Conservation (phyloP, 2,329 filamentous ascomycete genomes). For the Leptodontidium sp. region DNA sequence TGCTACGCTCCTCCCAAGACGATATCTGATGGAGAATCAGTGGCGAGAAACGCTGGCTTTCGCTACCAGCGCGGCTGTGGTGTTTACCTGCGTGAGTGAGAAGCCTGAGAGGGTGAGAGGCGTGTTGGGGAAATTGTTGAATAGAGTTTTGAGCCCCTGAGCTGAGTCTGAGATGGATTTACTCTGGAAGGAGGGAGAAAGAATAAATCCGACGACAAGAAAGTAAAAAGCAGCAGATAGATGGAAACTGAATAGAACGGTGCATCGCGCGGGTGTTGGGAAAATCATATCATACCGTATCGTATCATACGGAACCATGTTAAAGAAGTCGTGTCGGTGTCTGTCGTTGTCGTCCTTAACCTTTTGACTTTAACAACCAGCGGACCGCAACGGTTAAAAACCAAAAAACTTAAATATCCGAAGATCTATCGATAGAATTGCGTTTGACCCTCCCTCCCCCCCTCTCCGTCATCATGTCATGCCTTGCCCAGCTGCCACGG, state of each 20-base stretch:
- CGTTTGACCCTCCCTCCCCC: neutral
- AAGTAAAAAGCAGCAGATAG: neutral
- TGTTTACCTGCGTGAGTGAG: constrained; percentile 73
- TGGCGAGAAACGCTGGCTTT: constrained; percentile 74
- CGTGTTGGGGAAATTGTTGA: constrained; percentile 69
- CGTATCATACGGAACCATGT: too few species aligned
- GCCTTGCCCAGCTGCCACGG: neutral
- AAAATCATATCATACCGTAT: too few species aligned
- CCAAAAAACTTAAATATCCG: neutral
- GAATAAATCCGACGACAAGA: neutral
- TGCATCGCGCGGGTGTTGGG: too few species aligned
- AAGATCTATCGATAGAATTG: constrained; percentile 13
- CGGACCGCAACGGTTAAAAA: too few species aligned
- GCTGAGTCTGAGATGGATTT: constrained; percentile 3
- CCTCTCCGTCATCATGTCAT: too few species aligned
- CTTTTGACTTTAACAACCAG: too few species aligned
- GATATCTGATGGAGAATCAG: constrained; percentile 68
- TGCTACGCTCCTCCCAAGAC: constrained; percentile 76
- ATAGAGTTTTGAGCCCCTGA: constrained; percentile 36
- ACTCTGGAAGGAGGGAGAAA: too few species aligned
- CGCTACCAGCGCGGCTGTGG: constrained; percentile 71
- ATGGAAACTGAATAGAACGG: too few species aligned
- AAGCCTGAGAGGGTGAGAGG: constrained; percentile 70
- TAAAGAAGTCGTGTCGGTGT: too few species aligned
- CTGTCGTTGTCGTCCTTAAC: too few species aligned